phyloP scores from a whole-genome alignment of 2,329 filamentous ascomycete species.

The Diaporthe sp. region DNA sequence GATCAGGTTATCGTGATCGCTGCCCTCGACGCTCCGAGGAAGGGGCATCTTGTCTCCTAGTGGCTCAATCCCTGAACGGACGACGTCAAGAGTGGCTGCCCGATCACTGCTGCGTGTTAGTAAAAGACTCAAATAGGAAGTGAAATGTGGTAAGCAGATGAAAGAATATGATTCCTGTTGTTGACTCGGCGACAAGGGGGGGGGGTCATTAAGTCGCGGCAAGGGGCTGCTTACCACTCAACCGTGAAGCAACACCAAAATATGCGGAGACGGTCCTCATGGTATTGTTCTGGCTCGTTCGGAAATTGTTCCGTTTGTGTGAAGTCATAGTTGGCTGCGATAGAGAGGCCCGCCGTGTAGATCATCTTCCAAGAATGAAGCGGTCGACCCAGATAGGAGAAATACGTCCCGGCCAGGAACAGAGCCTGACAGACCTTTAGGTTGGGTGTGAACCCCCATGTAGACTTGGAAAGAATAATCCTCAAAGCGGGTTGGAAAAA shows the following conservation, averaged over 20 bases:
- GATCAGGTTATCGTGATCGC: conserved; percentile 53
- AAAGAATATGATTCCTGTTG: not conserved
- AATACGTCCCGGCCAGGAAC: conserved; percentile 54
- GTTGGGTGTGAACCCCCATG: conserved; percentile 51
- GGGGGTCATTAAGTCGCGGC: not conserved
- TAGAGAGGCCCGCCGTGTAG: conserved; percentile 47
- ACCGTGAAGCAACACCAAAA: conserved; percentile 82
- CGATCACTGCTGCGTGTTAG: conserved; percentile 68
- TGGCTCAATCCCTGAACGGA: conserved; percentile 54
- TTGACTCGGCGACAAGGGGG: not conserved
- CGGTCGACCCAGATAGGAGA: conserved; percentile 53
- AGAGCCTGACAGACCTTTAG: conserved; percentile 52
- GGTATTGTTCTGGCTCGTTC: conserved; percentile 38
- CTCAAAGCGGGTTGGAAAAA: conserved; percentile 53
- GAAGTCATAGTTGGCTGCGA: not conserved
- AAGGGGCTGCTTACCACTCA: conserved; percentile 67
- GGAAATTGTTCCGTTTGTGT: not conserved
- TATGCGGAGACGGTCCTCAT: conserved; percentile 67
- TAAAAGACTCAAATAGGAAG: not conserved
- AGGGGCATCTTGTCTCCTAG: conserved; percentile 53
- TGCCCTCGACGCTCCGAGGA: conserved; percentile 49
- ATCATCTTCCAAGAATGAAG: conserved; percentile 54
- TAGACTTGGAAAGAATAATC: conserved; percentile 50
- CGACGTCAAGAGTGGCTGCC: conserved; percentile 71
- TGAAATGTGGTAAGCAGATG: not conserved